phyloP scores from a whole-genome alignment of 1,139 yeast species.

The Zygosaccharomyces sapae region DNA sequence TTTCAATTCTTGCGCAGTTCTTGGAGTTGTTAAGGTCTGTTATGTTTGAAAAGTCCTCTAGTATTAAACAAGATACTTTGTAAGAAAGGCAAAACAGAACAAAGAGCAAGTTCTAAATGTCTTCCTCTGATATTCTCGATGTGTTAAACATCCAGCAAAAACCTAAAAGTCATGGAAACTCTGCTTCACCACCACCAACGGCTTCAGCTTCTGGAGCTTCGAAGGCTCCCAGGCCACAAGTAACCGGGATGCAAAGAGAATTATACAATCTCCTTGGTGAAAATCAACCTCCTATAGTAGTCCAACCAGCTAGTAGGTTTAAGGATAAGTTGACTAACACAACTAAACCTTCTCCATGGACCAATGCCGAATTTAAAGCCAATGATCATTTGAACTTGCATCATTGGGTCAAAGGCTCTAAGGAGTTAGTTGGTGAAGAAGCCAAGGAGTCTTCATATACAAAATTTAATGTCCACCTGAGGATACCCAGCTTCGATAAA shows the following conservation, averaged over 20 bases:
- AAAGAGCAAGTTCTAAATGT: slow-evolving; percentile 24
- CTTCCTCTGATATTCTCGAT: slow-evolving; percentile 68
- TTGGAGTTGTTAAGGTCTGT: background rate
- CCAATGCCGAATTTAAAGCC: slow-evolving; percentile 56
- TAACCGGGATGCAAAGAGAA: slow-evolving; percentile 87
- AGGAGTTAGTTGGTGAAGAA: slow-evolving; percentile 42
- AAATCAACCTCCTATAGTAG: slow-evolving; percentile 78
- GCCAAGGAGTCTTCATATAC: slow-evolving; percentile 59
- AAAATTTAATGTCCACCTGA: slow-evolving; percentile 65
- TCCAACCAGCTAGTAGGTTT: slow-evolving; percentile 53
- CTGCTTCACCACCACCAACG: slow-evolving; percentile 22
- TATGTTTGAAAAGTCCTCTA: background rate
- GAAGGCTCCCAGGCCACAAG: slow-evolving; percentile 39
- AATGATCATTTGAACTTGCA: slow-evolving; percentile 52
- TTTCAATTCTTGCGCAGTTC: background rate
- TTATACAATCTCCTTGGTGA: slow-evolving; percentile 84
- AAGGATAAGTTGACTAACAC: slow-evolving; percentile 62
- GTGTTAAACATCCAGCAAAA: slow-evolving; percentile 59
- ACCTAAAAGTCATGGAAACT: slow-evolving; percentile 33
- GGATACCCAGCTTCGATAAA: slow-evolving; percentile 64
- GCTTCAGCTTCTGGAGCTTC: slow-evolving; percentile 14
- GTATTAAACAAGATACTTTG: background rate
- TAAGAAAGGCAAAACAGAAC: background rate
- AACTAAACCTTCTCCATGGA: slow-evolving; percentile 79
- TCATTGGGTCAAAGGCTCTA: slow-evolving; percentile 88